A percentile compares a stretch with the other conserved stretches of the same genome.
Conservation (phyloP, 331 rosid genomes). For the Quercus tomentella region DNA sequence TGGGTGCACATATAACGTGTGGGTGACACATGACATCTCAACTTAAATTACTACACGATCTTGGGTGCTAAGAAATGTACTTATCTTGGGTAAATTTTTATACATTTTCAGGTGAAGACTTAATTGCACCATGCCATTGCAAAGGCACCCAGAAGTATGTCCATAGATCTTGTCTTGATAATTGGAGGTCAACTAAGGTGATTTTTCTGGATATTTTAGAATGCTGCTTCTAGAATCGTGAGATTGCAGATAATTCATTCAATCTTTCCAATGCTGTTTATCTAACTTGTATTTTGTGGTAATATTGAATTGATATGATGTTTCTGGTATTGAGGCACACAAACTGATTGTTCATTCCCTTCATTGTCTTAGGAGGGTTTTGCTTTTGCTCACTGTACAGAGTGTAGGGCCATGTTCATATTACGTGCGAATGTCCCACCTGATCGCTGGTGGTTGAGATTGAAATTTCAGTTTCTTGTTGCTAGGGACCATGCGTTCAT, state of each 20-base stretch:
- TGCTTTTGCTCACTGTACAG: conserved; percentile 98
- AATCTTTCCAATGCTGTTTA: neutral
- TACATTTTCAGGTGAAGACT: conserved; percentile 71
- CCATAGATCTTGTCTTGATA: conserved; percentile 93
- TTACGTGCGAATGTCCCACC: conserved; percentile 91
- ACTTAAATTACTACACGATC: neutral
- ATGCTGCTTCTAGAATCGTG: conserved; percentile 4
- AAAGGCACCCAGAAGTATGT: conserved; percentile 97
- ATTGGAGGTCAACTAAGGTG: conserved; percentile 99
- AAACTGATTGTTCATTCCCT: conserved; percentile 19
- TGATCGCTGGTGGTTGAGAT: conserved; percentile 98
- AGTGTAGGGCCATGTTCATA: conserved; percentile 85
- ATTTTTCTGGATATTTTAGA: neutral
- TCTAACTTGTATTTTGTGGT: neutral
- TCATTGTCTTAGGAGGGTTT: conserved; percentile 75
- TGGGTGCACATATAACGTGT: neutral
- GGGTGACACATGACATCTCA: neutral
- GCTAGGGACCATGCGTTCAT: conserved; percentile 97
- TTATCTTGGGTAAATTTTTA: neutral
- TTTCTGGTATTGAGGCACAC: conserved; percentile 1
- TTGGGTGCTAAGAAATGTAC: neutral
- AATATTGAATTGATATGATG: neutral
- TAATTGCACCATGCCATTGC: conserved; percentile 98
- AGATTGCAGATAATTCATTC: neutral
- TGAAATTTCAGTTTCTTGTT: conserved; percentile 95